These are phyloP conservation scores for Melanomma pulvis-pyrius DNA, from an alignment of 495 filamentous ascomycete genomes.

Conservation along the genomic window DNA sequence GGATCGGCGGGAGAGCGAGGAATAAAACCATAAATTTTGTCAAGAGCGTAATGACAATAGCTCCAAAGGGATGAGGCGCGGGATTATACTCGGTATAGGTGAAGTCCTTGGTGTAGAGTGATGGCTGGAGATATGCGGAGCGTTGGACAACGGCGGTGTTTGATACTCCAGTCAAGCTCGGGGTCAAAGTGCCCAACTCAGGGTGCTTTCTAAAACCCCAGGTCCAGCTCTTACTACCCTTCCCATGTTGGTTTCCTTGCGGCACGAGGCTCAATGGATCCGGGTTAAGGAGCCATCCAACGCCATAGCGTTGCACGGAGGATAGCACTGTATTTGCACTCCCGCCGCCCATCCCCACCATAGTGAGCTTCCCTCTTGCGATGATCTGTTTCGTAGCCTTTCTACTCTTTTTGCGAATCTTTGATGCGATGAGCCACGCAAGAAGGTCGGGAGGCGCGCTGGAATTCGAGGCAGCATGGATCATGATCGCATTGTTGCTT, in stretches of 20 bases:
- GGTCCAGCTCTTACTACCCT: conserved; percentile 45
- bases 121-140: conserved; percentile 64
- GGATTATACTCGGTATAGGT: conserved; percentile 66
- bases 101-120: conserved; percentile 69
- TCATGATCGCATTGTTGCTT: conserved; percentile 76
- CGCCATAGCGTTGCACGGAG: neutral
- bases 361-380: neutral
- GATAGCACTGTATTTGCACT: conserved; percentile 1
- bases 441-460: conserved; percentile 77
- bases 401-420: conserved; percentile 58
- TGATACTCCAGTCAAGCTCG: conserved; percentile 56
- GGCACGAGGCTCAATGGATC: neutral
- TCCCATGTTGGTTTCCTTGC: conserved; percentile 21
- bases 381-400: conserved; percentile 1
- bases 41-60: conserved; percentile 57
- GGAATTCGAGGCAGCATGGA: conserved; percentile 58
- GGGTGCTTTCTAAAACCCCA: conserved; percentile 59
- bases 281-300: conserved; percentile 3
- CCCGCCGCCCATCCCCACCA: conserved; percentile 14
- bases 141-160: conserved; percentile 70
- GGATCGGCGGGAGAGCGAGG: conserved; percentile 57
- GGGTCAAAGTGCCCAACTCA: conserved; percentile 66
- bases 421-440: conserved; percentile 67
- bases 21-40: conserved; percentile 54
- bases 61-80: conserved; percentile 59